Conservation (phyloP, 2,329 filamentous ascomycete species). For the Fusarium denticulatum region DNA sequence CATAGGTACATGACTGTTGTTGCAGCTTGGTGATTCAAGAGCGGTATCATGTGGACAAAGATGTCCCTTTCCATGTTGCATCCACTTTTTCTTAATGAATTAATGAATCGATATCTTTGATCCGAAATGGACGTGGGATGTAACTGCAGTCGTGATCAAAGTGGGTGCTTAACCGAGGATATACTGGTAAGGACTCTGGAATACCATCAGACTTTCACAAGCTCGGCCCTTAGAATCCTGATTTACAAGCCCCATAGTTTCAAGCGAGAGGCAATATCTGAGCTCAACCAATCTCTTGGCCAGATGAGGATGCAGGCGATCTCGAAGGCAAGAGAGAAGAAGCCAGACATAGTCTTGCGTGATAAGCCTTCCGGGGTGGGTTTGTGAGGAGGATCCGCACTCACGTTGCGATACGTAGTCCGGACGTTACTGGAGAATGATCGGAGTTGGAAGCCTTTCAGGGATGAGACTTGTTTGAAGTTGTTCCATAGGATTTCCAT, state of each 20-base stretch:
- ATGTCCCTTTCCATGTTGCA: not conserved
- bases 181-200: conserved; percentile 13
- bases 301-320: conserved; percentile 19
- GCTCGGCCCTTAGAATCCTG: conserved; percentile 23
- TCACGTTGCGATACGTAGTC: conserved; percentile 22
- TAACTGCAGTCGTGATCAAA: not conserved
- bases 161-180: conserved; percentile 36
- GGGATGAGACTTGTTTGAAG: conserved; percentile 4
- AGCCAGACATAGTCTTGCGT: conserved; percentile 21
- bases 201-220: conserved; percentile 20
- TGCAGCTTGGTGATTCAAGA: not conserved
- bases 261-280: conserved; percentile 4
- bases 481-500: not conserved
- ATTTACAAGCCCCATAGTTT: not conserved
- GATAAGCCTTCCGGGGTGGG: conserved; percentile 16
- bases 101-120: conserved; percentile 10
- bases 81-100: not conserved
- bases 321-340: conserved; percentile 4
- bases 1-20: not conserved
- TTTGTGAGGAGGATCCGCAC: conserved; percentile 27
- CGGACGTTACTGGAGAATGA: conserved; percentile 35
- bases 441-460: conserved; percentile 24
- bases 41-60: conserved; percentile 21
- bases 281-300: conserved; percentile 24
- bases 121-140: conserved; percentile 10